A percentile compares a stretch with the other conserved stretches of the same genome.
Evolutionary conservation across 2,329 filamentous ascomycete species (phyloP).

Genomic region (Nemania sp.): DNA sequence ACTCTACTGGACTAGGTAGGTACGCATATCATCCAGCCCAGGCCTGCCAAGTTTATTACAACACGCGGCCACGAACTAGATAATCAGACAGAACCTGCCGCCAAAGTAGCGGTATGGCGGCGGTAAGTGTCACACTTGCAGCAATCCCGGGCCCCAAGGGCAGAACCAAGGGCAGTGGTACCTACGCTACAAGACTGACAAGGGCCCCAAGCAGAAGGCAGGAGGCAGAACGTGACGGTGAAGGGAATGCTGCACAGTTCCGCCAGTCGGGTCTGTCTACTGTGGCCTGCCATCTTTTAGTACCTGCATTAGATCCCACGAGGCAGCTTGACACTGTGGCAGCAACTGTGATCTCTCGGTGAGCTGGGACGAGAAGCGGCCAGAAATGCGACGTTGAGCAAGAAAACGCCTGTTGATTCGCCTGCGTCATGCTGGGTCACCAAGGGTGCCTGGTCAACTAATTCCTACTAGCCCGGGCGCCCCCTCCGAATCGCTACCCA

Average conservation of each 20-base stretch:
- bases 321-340: conserved; percentile 34
- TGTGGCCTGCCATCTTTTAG: conserved; percentile 25
- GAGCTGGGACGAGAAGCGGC: conserved; percentile 26
- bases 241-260: conserved; percentile 22
- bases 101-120: conserved; percentile 29
- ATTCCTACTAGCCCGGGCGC: background rate
- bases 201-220: background rate
- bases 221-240: background rate
- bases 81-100: conserved; percentile 26
- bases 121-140: conserved; percentile 28
- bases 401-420: conserved; percentile 31
- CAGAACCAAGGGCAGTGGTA: background rate
- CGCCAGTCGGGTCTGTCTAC: background rate
- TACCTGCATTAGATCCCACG: conserved; percentile 39
- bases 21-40: conserved; percentile 2
- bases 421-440: conserved; percentile 24
- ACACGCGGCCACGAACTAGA: conserved; percentile 25
- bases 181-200: background rate
- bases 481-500: conserved; percentile 23
- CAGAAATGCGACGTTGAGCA: background rate
- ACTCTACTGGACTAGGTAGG: background rate
- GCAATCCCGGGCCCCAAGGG: background rate
- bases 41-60: conserved; percentile 15
- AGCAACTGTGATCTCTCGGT: conserved; percentile 34
- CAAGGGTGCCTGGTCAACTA: conserved; percentile 7